phyloP scores from a whole-genome alignment of 1,284 basidiomycete species.

The Acaromyces ingoldii region DNA sequence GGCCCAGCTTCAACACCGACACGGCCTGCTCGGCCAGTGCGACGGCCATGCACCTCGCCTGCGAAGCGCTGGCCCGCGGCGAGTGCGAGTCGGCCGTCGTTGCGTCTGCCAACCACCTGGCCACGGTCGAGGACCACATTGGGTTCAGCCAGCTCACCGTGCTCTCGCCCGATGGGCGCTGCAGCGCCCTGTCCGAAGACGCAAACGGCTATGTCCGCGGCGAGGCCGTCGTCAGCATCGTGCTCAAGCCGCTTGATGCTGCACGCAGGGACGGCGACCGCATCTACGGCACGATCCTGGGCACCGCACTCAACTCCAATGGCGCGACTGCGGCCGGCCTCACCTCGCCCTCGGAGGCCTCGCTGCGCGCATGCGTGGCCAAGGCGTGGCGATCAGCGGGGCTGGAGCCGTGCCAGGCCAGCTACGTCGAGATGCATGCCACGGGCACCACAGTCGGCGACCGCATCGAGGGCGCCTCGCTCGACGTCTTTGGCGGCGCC shows the following conservation, averaged over 20 bases:
- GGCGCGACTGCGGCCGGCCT: slow-evolving; percentile 14
- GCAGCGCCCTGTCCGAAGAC: slow-evolving; percentile 16
- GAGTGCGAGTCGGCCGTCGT: slow-evolving; percentile 24
- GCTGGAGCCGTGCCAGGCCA: slow-evolving; percentile 8
- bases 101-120: slow-evolving; percentile 14
- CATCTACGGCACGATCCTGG: slow-evolving; percentile 18
- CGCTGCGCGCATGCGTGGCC: slow-evolving; percentile 8
- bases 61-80: slow-evolving; percentile 12
- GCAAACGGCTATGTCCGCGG: slow-evolving; percentile 21
- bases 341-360: slow-evolving; percentile 13
- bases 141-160: slow-evolving; percentile 14
- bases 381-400: slow-evolving; percentile 11
- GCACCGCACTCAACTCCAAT: slow-evolving; percentile 17
- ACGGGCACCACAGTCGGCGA: slow-evolving; percentile 26
- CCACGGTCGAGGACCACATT: slow-evolving; percentile 10
- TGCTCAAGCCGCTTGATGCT: slow-evolving; percentile 16
- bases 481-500: slow-evolving; percentile 14
- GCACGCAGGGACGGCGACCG: slow-evolving; percentile 13
- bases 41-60: slow-evolving; percentile 20
- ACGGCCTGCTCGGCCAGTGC: slow-evolving; percentile 20
- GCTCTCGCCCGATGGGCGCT: slow-evolving; percentile 15
- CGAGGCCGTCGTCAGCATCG: slow-evolving; percentile 18
- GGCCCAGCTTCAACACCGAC: slow-evolving; percentile 17
- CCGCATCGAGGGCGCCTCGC: slow-evolving; percentile 17
- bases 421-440: slow-evolving; percentile 18